phyloP scores from a whole-genome alignment of 2,329 filamentous ascomycete species.

The Cordyceps javanica region DNA sequence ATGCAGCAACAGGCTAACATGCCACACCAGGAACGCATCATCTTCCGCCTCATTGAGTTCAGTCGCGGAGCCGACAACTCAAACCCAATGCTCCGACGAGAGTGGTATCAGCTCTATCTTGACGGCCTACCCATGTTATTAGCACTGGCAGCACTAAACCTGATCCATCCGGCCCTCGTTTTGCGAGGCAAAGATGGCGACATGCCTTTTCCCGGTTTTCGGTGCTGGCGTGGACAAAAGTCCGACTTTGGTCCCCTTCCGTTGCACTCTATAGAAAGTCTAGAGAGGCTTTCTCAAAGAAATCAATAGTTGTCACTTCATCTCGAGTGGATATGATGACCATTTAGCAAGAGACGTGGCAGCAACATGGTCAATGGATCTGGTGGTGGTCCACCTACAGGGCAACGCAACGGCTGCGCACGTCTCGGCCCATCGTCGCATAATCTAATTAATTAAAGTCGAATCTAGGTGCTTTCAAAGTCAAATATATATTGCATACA shows the following conservation, averaged over 20 bases:
- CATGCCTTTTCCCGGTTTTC: conserved; percentile 7
- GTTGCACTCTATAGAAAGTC: neutral
- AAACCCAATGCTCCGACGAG: conserved; percentile 22
- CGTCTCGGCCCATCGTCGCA: neutral
- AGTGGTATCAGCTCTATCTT: conserved; percentile 39
- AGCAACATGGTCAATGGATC: neutral
- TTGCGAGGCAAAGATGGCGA: conserved; percentile 12
- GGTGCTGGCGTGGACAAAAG: neutral
- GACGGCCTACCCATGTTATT: conserved; percentile 35
- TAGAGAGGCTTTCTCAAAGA: neutral
- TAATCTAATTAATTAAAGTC: neutral
- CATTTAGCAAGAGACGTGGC: too few species aligned
- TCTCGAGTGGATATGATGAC: neutral
- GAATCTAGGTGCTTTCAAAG: neutral
- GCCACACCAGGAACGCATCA: conserved; percentile 32
- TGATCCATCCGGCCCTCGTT: conserved; percentile 28
- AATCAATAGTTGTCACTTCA: neutral
- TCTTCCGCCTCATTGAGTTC: conserved; percentile 48
- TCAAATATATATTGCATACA: neutral
- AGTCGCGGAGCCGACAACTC: conserved; percentile 28
- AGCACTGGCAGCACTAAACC: conserved; percentile 33
- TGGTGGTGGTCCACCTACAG: too few species aligned
- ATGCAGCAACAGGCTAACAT: neutral
- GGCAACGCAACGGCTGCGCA: too few species aligned
- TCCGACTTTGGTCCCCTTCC: neutral